A percentile compares a stretch with the other conserved stretches of the same genome.
These are phyloP conservation scores for Lentinula novae-zelandiae DNA, from an alignment of 1,284 basidiomycete genomes.

Conservation along the genomic window DNA sequence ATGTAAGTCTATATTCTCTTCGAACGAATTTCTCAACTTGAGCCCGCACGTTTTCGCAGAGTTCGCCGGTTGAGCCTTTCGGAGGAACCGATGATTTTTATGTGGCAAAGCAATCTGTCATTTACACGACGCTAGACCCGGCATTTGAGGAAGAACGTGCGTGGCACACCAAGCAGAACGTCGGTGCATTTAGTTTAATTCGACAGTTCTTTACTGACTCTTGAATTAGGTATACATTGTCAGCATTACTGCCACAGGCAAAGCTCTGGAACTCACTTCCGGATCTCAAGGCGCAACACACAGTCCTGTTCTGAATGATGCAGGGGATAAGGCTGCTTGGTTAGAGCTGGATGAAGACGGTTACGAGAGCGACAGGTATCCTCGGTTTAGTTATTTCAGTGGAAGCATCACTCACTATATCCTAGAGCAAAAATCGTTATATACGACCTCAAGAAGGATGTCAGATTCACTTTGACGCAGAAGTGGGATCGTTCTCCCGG, in stretches of 20 bases:
- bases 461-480: constrained; percentile 70
- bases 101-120: constrained; percentile 61
- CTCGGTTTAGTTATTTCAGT: not conserved
- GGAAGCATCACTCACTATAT: constrained; percentile 5
- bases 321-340: constrained; percentile 80
- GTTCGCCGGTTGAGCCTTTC: constrained; percentile 79
- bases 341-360: constrained; percentile 83
- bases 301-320: constrained; percentile 61
- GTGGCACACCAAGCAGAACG: constrained; percentile 79
- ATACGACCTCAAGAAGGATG: constrained; percentile 65
- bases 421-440: constrained; percentile 63
- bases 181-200: constrained; percentile 24
- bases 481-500: constrained; percentile 81
- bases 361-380: constrained; percentile 77
- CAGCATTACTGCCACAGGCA: constrained; percentile 40
- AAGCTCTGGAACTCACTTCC: constrained; percentile 68
- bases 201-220: constrained; percentile 3
- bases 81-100: constrained; percentile 77
- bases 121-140: constrained; percentile 86
- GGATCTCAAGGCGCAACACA: constrained; percentile 82
- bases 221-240: constrained; percentile 59
- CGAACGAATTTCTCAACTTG: constrained; percentile 7
- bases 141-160: constrained; percentile 53
- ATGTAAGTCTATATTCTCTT: constrained; percentile 43
- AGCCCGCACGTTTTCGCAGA: constrained; percentile 34